phyloP scores from a whole-genome alignment of 2,329 filamentous ascomycete species.

The Cryphonectria nitschkei region DNA sequence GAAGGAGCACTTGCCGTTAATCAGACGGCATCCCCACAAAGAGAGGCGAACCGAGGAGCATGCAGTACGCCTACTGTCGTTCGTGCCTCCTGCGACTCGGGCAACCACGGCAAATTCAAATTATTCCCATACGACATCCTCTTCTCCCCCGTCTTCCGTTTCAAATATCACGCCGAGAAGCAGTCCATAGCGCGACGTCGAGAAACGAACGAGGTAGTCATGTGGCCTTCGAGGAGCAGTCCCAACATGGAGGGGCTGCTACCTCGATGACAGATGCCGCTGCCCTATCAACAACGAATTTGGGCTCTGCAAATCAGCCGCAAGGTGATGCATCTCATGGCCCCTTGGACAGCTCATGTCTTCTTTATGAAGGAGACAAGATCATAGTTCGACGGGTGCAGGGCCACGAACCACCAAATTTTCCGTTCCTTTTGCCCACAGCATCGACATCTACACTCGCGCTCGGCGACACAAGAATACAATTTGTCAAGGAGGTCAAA shows the following conservation, averaged over 20 bases:
- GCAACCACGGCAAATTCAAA: conserved; percentile 22
- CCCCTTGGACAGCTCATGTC: not conserved
- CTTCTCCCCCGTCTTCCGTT: conserved; percentile 1
- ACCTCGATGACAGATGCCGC: conserved; percentile 7
- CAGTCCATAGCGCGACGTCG: conserved; percentile 2
- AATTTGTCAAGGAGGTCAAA: conserved; percentile 13
- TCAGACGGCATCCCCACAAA: conserved; percentile 24
- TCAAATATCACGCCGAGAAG: conserved; percentile 3
- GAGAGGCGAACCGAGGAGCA: conserved; percentile 22
- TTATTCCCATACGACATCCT: conserved; percentile 1
- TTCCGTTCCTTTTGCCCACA: not conserved
- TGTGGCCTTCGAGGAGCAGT: not conserved
- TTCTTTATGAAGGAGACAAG: not conserved
- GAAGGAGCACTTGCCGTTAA: conserved; percentile 24
- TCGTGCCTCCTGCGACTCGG: conserved; percentile 28
- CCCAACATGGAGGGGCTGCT: not conserved
- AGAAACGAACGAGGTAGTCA: not conserved
- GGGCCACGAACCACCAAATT: not conserved
- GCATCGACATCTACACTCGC: not conserved
- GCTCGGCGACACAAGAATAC: not conserved
- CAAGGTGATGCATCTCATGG: not conserved
- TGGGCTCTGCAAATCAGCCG: not conserved
- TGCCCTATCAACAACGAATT: not conserved
- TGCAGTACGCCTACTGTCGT: conserved; percentile 29
- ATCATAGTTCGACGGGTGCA: not conserved